Base-by-base conservation (phyloP, 768 basidiomycete species). In the Lepiota brunneoincarnata region DNA sequence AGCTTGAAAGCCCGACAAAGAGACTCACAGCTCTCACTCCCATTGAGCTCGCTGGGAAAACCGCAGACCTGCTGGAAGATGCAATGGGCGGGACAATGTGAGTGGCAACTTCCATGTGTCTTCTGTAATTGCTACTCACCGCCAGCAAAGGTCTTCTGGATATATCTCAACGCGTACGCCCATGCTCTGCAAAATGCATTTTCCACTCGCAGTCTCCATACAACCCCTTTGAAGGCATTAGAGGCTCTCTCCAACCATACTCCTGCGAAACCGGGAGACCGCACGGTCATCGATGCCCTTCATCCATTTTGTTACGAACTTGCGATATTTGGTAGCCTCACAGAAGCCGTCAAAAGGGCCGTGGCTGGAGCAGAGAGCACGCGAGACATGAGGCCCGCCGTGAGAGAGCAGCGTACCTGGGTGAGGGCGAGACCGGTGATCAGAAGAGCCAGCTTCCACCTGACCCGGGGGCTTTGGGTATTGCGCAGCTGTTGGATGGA, bases 401-500 rank as follows among this genome's bases (percentile, higher is more conserved):
- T 82, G 82, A 80, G 5, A 60, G 81, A 41, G 81, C 79, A 3
- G 74, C 72, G 4, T 83, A 84, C 69, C 72, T 80, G 26, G 67
- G 64, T 23, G 67, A 67, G 39, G 60, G 69, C 31, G 46, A 64
- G 6, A 58, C 58, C 18, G 63, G 62, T 36, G 63, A 47, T 4
- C 15, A 48, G 60, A n/a, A n/a, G n/a, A 51, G 61, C 58, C 48
- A 48, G 11, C 61, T 76, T 15, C 77, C 71, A 5, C 74, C 81
- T 9, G 82, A 83, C 64, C 82, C 82, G 18, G 81, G 81, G 20
- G 81, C 81, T 5, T 80, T 77, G 75, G 81, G 80, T 31, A 69
- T 84, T 24, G 65, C 67, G 15, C 68, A 69, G 26, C 58, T 79
- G 43, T 51, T 76, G 36, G 66, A 76, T 41, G 78, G 78, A 1